Base-by-base conservation (phyloP, 208 protist genomes). In the Trypanosoma boissoni region DNA sequence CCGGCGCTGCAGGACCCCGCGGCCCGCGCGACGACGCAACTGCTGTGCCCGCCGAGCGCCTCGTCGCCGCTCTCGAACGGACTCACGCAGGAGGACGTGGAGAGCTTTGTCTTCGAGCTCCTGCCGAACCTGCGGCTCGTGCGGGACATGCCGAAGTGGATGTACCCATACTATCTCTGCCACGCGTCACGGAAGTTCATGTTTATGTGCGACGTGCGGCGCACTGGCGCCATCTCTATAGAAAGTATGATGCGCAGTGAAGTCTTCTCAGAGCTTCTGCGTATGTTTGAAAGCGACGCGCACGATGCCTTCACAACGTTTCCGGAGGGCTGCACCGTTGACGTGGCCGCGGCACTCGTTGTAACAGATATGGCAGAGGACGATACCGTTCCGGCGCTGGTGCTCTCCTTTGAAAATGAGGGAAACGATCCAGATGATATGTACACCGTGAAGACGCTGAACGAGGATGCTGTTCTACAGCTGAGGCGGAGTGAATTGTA, bases 131-230 rank as follows among this genome's bases (percentile, higher is more conserved):
- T 96, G 34, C 79, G 83, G 3, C 70, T 92, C 8, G 83, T 93
- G 36, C 67, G 85, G 8, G 85, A 94, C 64, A 80, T 95, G 64
- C 76, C 81, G 23, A 82, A 82, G 37, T 94, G 83, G 79, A 87
- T 97, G 78, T 59, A 80, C 23, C 78, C 80, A n/a, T 90, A 94
- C 72, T 97, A 96, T 55, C 71, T 90, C 28, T 97, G 88, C 60
- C 84, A 95, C 46, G 91, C 87, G 4, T 91, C 85, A 2, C 74
- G 88, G 21, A 96, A 97, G 68, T 95, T 97, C 59, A 86, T 96
- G 73, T 97, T 97, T 62, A 95, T 96, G 81, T 92, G 89, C 56
- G 92, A 97, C 65, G 82, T 81, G 0, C 70, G 70, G 8, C 70
- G 76, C 23, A 76, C 80, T 1, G 90, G 90, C 1, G 71, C 72